These are phyloP conservation scores for Amylostereum areolatum DNA, from an alignment of 1,284 basidiomycete genomes.

Conservation along the genomic window DNA sequence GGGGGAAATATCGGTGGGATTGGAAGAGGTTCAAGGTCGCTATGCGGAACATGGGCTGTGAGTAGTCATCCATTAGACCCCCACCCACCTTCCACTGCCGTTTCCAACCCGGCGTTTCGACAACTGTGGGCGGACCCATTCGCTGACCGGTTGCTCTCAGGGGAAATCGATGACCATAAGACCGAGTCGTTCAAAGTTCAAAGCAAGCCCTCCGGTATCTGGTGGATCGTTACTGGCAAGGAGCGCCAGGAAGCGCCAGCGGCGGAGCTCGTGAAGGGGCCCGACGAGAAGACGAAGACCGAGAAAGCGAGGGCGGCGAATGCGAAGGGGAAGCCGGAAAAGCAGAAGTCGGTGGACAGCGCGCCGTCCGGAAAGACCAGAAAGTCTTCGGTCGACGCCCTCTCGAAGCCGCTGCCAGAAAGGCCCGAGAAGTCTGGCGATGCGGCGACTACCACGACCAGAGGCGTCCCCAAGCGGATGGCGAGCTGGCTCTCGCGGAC, in stretches of 20 bases:
- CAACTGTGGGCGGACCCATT: too few species aligned
- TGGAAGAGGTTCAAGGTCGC: slow-evolving; percentile 76
- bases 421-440: slow-evolving; percentile 2
- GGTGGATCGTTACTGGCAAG: slow-evolving; percentile 53
- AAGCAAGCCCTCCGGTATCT: slow-evolving; percentile 45
- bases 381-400: slow-evolving; percentile 9
- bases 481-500: slow-evolving; percentile 10
- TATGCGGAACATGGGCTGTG: slow-evolving; percentile 74
- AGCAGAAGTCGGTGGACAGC: neutral
- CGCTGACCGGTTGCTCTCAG: slow-evolving; percentile 24
- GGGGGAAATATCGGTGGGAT: slow-evolving; percentile 68
- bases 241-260: slow-evolving; percentile 20
- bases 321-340: slow-evolving; percentile 3
- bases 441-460: slow-evolving; percentile 3
- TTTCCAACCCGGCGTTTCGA: too few species aligned
- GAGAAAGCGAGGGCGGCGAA: neutral
- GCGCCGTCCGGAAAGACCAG: too few species aligned
- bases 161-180: slow-evolving; percentile 50
- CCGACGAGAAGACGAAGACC: slow-evolving; percentile 1
- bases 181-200: slow-evolving; percentile 59
- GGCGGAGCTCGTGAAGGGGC: neutral
- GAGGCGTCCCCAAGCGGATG: too few species aligned
- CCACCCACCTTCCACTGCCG: slow-evolving; percentile 1
- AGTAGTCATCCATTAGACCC: slow-evolving; percentile 25
- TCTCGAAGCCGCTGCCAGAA: too few species aligned